A percentile compares a stretch with the other conserved stretches of the same genome.
phyloP scores from a whole-genome alignment of 495 filamentous ascomycete genomes.

The Pyronema domesticum region DNA sequence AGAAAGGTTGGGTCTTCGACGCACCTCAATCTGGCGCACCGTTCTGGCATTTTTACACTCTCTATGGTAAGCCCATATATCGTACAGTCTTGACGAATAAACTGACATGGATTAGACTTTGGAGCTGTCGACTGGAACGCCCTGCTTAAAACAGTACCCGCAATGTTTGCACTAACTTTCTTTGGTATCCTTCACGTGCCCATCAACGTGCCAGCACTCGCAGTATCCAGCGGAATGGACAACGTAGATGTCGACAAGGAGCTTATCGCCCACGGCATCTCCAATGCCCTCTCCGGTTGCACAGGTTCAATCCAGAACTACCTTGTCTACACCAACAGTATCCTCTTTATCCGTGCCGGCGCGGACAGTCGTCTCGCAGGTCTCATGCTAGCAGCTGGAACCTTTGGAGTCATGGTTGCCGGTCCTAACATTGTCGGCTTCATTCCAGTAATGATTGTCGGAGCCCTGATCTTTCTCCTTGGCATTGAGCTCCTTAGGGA shows the following conservation, averaged over 20 bases:
- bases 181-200: constrained; percentile 94
- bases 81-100: background rate
- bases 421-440: constrained; percentile 79
- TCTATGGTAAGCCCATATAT: constrained; percentile 49
- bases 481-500: constrained; percentile 81
- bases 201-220: constrained; percentile 89
- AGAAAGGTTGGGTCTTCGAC: constrained; percentile 76
- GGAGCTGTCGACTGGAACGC: constrained; percentile 61
- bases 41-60: constrained; percentile 91
- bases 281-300: constrained; percentile 74
- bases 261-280: constrained; percentile 80
- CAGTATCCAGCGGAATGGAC: constrained; percentile 75
- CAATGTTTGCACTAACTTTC: constrained; percentile 95
- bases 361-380: constrained; percentile 75
- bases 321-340: constrained; percentile 86
- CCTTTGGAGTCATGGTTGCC: constrained; percentile 60
- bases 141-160: constrained; percentile 60
- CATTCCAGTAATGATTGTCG: constrained; percentile 93
- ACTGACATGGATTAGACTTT: constrained; percentile 38
- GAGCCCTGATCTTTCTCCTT: constrained; percentile 79
- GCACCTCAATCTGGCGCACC: constrained; percentile 66
- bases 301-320: constrained; percentile 93
- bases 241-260: constrained; percentile 80
- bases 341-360: constrained; percentile 85
- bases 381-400: constrained; percentile 64